Evolutionary conservation across 108 stramenopile species (phyloP).

Genomic region (Discostella pseudostelligera): DNA sequence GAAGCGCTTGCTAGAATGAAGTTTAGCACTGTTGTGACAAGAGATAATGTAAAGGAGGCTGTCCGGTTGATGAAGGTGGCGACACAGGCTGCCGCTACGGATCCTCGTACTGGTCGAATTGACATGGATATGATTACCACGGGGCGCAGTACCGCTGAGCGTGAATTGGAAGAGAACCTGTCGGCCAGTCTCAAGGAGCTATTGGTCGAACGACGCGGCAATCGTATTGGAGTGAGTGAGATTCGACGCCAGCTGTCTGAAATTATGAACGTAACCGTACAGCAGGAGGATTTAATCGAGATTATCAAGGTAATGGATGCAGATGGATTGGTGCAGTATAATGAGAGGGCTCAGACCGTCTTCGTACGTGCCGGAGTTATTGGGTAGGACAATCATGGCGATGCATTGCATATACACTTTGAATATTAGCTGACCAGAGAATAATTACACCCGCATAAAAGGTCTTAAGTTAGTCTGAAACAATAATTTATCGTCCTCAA

Average conservation of each 20-base stretch:
- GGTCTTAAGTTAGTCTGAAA: too few species aligned
- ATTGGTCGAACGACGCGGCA: constrained; percentile 63
- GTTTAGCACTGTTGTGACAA: constrained; percentile 65
- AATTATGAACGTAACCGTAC: constrained; percentile 46
- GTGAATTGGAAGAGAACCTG: constrained; percentile 69
- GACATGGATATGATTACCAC: constrained; percentile 99
- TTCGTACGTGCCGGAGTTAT: constrained; percentile 70
- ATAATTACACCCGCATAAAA: too few species aligned
- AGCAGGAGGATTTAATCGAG: constrained; percentile 63
- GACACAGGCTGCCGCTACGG: constrained; percentile 96
- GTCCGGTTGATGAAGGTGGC: constrained; percentile 95
- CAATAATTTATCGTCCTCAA: not conserved
- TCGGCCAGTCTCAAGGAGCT: constrained; percentile 63
- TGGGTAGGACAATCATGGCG: constrained; percentile 17
- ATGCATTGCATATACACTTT: too few species aligned
- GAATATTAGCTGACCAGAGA: too few species aligned
- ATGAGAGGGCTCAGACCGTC: constrained; percentile 79
- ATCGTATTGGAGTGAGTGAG: constrained; percentile 65
- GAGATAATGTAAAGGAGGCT: constrained; percentile 90
- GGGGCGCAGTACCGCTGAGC: constrained; percentile 79
- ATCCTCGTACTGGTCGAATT: constrained; percentile 96
- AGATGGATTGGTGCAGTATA: constrained; percentile 78
- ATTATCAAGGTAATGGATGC: constrained; percentile 71
- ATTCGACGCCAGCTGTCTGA: constrained; percentile 67
- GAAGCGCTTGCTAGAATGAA: constrained; percentile 94